A percentile compares a stretch with the other conserved stretches of the same genome.
These are phyloP conservation scores for Leccinum subgranulosum DNA, from an alignment of 768 basidiomycete genomes.

Conservation along the genomic window DNA sequence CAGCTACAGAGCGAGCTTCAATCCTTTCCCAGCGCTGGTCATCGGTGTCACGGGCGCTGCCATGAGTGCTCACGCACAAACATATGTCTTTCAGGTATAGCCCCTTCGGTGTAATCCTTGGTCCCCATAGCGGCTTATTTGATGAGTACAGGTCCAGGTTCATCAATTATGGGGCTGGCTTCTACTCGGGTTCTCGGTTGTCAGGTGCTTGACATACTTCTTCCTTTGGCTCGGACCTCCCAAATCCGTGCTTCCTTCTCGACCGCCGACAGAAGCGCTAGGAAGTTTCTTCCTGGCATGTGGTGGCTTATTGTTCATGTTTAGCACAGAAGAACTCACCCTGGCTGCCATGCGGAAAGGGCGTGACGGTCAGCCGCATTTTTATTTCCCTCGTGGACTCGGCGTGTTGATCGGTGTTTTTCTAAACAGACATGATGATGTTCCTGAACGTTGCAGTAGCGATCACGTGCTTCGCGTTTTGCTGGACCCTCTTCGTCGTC, in stretches of 20 bases:
- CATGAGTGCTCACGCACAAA: conserved; percentile 90
- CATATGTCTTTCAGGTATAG: conserved; percentile 80
- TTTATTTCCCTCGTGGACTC: background rate
- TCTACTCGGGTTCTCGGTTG: conserved; percentile 70
- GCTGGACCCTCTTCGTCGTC: conserved; percentile 76
- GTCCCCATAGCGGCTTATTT: conserved; percentile 1
- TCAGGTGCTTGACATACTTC: conserved; percentile 89
- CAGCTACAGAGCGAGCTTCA: conserved; percentile 76
- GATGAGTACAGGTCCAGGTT: conserved; percentile 64
- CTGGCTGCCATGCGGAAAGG: conserved; percentile 89
- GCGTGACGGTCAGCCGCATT: conserved; percentile 60
- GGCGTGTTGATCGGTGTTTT: conserved; percentile 4
- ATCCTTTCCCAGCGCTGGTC: conserved; percentile 89
- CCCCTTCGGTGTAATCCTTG: background rate
- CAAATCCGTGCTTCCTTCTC: conserved; percentile 78
- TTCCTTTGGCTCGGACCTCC: conserved; percentile 90
- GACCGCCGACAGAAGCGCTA: conserved; percentile 91
- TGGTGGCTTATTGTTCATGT: conserved; percentile 87
- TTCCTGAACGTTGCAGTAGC: conserved; percentile 84
- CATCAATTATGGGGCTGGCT: conserved; percentile 91
- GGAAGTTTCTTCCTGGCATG: conserved; percentile 84
- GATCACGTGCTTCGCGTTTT: conserved; percentile 80
- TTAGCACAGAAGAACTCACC: conserved; percentile 86
- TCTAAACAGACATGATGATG: conserved; percentile 74
- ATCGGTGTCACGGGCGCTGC: conserved; percentile 92